A percentile compares a stretch with the other conserved stretches of the same genome.
These are phyloP conservation scores for Cladosporium halotolerans DNA, from an alignment of 2,329 filamentous ascomycete species.

Conservation along the genomic window DNA sequence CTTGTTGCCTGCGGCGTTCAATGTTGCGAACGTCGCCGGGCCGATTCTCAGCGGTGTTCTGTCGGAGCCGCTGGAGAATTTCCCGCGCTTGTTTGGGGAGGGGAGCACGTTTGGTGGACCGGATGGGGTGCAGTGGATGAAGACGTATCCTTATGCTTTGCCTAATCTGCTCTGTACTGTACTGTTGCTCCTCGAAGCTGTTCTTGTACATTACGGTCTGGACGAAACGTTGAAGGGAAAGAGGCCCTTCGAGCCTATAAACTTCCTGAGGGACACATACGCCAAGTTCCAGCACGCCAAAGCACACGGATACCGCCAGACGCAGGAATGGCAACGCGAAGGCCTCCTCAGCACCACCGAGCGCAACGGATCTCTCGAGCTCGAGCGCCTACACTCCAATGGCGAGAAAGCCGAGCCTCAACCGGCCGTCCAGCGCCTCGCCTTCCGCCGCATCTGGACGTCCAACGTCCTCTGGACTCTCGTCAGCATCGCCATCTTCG, in stretches of 20 bases:
- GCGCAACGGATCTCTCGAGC: slow-evolving; percentile 24
- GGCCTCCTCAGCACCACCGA: slow-evolving; percentile 28
- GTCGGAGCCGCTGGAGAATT: slow-evolving; percentile 52
- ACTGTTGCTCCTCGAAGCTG: slow-evolving; percentile 48
- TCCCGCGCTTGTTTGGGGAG: slow-evolving; percentile 53
- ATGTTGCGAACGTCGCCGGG: slow-evolving; percentile 36
- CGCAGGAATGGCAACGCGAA: slow-evolving; percentile 23
- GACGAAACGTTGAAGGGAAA: slow-evolving; percentile 45
- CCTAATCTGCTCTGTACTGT: slow-evolving; percentile 57
- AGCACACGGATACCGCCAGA: slow-evolving; percentile 24
- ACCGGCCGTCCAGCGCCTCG: slow-evolving; percentile 24
- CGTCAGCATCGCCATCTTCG: slow-evolving; percentile 60
- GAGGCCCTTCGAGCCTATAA: slow-evolving; percentile 21
- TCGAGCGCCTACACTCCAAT: slow-evolving; percentile 32
- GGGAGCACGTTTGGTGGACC: slow-evolving; percentile 48
- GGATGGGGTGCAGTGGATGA: slow-evolving; percentile 54
- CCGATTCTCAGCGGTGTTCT: slow-evolving; percentile 56
- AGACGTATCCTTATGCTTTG: slow-evolving; percentile 55
- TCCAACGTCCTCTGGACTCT: slow-evolving; percentile 52
- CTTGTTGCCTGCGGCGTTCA: slow-evolving; percentile 36
- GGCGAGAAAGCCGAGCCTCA: slow-evolving; percentile 29
- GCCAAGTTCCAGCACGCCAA: slow-evolving; percentile 18
- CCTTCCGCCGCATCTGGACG: slow-evolving; percentile 48
- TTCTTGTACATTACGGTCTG: slow-evolving; percentile 53
- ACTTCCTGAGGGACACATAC: slow-evolving; percentile 17